Evolutionary conservation across 345 rosid species (phyloP).

Genomic region (Euphorbia tirucalli): DNA sequence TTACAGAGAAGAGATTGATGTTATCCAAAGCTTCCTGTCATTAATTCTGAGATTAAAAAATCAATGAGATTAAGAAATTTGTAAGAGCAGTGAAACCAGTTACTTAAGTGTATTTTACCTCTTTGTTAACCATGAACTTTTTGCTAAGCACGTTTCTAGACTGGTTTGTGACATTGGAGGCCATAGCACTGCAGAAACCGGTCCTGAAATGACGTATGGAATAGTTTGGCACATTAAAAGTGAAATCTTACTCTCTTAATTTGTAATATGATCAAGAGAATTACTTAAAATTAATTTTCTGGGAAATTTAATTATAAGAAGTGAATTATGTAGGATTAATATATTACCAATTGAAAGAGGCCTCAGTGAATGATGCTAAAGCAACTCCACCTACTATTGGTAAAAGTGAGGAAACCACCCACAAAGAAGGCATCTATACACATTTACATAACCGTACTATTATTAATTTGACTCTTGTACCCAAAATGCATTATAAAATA

Average conservation of each 20-base stretch:
- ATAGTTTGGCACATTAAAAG: neutral
- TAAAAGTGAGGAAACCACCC: slow-evolving; percentile 57
- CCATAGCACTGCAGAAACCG: slow-evolving; percentile 91
- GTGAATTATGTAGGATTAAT: neutral
- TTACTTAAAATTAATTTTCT: too few species aligned
- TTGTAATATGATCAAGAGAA: too few species aligned
- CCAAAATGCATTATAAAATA: neutral
- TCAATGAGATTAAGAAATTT: neutral
- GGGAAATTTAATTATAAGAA: neutral
- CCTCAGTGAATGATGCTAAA: slow-evolving; percentile 74
- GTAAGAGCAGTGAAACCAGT: neutral
- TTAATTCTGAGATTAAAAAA: neutral
- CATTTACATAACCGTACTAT: too few species aligned
- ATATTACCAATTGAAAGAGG: slow-evolving; percentile 78
- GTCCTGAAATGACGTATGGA: slow-evolving; percentile 64
- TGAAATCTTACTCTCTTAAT: neutral
- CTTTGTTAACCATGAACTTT: slow-evolving; percentile 61
- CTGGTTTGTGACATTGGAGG: slow-evolving; percentile 89
- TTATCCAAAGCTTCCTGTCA: slow-evolving; percentile 77
- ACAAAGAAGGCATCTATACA: slow-evolving; percentile 59
- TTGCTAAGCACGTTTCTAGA: slow-evolving; percentile 84
- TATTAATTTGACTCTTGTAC: too few species aligned
- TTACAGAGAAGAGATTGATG: slow-evolving; percentile 76
- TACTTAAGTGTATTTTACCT: slow-evolving; percentile 29
- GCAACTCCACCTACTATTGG: slow-evolving; percentile 87